Percentiles rank a stretch among this genome's conserved stretches.
phyloP scores from a whole-genome alignment of 768 basidiomycete species.

The Hygrocybe punicea region DNA sequence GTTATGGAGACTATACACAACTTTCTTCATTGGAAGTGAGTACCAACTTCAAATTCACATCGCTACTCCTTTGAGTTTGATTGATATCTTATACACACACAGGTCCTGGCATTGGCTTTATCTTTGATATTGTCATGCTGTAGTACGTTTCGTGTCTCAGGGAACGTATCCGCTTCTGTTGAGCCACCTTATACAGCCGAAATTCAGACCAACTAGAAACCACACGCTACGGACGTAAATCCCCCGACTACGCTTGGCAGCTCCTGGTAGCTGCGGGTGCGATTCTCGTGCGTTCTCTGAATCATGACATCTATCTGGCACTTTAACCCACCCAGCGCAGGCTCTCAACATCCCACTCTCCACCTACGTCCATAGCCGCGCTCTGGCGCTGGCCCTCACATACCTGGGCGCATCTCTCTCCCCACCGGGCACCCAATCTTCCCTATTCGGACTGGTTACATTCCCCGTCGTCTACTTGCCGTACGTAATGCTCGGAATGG shows the following conservation, averaged over 20 bases:
- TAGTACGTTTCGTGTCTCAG: slow-evolving; percentile 45
- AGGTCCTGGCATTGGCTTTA: slow-evolving; percentile 50
- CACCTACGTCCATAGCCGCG: slow-evolving; percentile 54
- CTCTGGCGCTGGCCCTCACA: slow-evolving; percentile 62
- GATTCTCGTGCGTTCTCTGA: slow-evolving; percentile 53
- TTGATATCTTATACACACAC: neutral
- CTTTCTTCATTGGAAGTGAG: slow-evolving; percentile 70
- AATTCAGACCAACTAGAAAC: slow-evolving; percentile 63
- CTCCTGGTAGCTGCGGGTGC: slow-evolving; percentile 49
- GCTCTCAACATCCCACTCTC: slow-evolving; percentile 59
- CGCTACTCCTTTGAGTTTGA: neutral
- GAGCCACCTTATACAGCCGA: slow-evolving; percentile 44
- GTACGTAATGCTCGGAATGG: slow-evolving; percentile 68
- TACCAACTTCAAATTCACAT: slow-evolving; percentile 5
- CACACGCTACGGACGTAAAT: slow-evolving; percentile 52
- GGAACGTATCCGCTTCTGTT: neutral
- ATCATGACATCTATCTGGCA: neutral
- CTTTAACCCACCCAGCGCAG: slow-evolving; percentile 20
- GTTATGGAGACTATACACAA: slow-evolving; percentile 72
- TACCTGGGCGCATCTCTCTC: slow-evolving; percentile 69
- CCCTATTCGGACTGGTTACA: slow-evolving; percentile 74
- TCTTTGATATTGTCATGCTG: slow-evolving; percentile 70
- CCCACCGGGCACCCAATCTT: slow-evolving; percentile 63
- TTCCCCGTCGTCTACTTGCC: slow-evolving; percentile 72
- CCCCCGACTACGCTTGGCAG: slow-evolving; percentile 79